A percentile compares a stretch with the other conserved stretches of the same genome.
phyloP scores from a whole-genome alignment of 2,329 filamentous ascomycete genomes.

The Cladosporium sp. region DNA sequence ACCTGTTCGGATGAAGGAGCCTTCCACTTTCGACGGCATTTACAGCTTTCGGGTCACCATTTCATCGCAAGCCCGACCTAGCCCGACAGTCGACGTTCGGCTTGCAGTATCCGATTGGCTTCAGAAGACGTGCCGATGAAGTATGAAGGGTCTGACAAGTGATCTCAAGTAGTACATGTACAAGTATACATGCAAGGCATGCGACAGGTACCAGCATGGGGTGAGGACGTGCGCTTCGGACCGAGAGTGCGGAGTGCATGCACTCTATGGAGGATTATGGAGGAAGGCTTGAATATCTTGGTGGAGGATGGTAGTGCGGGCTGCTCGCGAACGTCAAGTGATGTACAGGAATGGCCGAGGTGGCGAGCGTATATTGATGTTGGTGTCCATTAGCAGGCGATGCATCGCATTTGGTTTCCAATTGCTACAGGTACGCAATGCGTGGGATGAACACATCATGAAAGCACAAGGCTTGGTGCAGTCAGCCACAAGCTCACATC shows the following conservation, averaged over 20 bases:
- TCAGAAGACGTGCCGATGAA: neutral
- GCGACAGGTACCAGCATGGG: neutral
- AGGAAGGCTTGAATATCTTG: neutral
- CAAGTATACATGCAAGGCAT: neutral
- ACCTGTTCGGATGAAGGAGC: neutral
- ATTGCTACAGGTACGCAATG: too few relatives aligned
- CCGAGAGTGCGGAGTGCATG: constrained; percentile 3
- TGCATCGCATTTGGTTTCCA: too few relatives aligned
- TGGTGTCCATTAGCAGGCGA: too few relatives aligned
- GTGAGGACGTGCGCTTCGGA: neutral
- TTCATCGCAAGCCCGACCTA: neutral
- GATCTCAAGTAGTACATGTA: neutral
- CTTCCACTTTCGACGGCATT: neutral
- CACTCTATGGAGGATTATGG: neutral
- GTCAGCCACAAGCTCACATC: neutral
- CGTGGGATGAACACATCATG: too few relatives aligned
- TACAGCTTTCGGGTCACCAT: neutral
- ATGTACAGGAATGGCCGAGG: too few relatives aligned
- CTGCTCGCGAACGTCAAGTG: too few relatives aligned
- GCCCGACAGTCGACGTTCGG: neutral
- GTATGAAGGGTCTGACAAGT: neutral
- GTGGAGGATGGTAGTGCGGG: neutral
- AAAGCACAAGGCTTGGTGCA: neutral
- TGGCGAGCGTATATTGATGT: too few relatives aligned
- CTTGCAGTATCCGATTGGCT: neutral